phyloP scores from a whole-genome alignment of 2,329 filamentous ascomycete species.

The Nemania bipapillata region DNA sequence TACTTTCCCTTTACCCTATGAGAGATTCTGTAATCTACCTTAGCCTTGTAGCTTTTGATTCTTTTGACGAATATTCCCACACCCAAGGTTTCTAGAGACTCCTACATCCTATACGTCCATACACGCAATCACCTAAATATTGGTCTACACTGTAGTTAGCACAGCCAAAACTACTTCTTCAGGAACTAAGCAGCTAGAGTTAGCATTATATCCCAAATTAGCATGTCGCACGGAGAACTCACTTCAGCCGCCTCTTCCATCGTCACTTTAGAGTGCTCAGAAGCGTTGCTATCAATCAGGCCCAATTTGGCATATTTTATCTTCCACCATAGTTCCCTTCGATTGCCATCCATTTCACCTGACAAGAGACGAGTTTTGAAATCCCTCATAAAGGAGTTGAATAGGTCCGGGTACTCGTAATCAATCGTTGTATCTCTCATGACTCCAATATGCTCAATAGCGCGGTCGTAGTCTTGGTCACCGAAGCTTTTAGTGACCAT shows the following conservation, averaged over 20 bases:
- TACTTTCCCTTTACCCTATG: not conserved
- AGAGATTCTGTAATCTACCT: not conserved
- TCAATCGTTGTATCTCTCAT: conserved; percentile 81
- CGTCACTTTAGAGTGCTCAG: conserved; percentile 72
- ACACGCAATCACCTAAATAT: not conserved
- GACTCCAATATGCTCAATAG: conserved; percentile 78
- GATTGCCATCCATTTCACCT: conserved; percentile 77
- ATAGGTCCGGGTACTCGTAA: conserved; percentile 78
- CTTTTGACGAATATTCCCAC: not conserved
- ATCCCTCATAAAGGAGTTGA: conserved; percentile 76
- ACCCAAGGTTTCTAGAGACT: not conserved
- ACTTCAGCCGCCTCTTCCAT: conserved; percentile 77
- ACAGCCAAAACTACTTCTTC: conserved; percentile 32
- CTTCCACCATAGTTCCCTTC: conserved; percentile 84
- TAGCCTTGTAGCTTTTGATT: not conserved
- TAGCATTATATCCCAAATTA: conserved; percentile 25
- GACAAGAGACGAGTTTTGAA: conserved; percentile 78
- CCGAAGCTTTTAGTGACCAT: conserved; percentile 79
- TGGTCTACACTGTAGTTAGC: conserved; percentile 18
- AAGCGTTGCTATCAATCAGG: conserved; percentile 73
- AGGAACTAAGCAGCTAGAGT: conserved; percentile 43
- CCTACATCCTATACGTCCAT: not conserved
- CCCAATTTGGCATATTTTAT: conserved; percentile 75
- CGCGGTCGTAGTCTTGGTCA: conserved; percentile 77
- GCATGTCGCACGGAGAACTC: conserved; percentile 27